Percentiles rank a stretch among this genome's conserved stretches.
These are phyloP conservation scores for Xerocomus cyaneibrunnescens DNA, from an alignment of 1,284 basidiomycete genomes.

Conservation along the genomic window DNA sequence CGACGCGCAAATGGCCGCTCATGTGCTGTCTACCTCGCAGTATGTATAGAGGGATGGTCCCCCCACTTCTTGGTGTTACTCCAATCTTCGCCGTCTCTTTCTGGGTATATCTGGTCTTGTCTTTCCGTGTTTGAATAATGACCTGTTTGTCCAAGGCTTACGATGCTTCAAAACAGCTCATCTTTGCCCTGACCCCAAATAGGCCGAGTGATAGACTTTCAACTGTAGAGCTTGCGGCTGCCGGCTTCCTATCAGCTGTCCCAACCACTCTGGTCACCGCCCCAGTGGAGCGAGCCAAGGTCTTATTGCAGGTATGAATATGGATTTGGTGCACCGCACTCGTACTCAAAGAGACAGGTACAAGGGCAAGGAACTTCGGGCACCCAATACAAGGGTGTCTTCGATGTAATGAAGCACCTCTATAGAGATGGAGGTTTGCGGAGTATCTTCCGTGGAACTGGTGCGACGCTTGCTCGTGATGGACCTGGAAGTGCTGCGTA, in stretches of 20 bases:
- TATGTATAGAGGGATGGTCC: slow-evolving; percentile 95
- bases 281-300: slow-evolving; percentile 97
- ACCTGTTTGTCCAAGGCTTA: slow-evolving; percentile 67
- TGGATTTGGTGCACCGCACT: slow-evolving; percentile 1
- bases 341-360: slow-evolving; percentile 48
- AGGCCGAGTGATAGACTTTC: slow-evolving; percentile 66
- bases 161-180: slow-evolving; percentile 90
- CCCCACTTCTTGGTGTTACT: slow-evolving; percentile 94
- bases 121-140: background rate
- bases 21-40: slow-evolving; percentile 40
- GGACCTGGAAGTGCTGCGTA: slow-evolving; percentile 96
- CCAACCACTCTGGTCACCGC: slow-evolving; percentile 92
- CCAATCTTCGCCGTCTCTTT: slow-evolving; percentile 99
- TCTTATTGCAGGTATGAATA: slow-evolving; percentile 77
- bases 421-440: slow-evolving; percentile 94
- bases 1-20: slow-evolving; percentile 5
- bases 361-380: slow-evolving; percentile 82
- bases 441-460: slow-evolving; percentile 92
- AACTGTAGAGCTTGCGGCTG: slow-evolving; percentile 84
- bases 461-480: slow-evolving; percentile 91
- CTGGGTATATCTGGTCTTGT: slow-evolving; percentile 63
- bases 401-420: slow-evolving; percentile 89
- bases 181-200: slow-evolving; percentile 70
- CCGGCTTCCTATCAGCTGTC: slow-evolving; percentile 93
- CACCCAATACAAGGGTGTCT: slow-evolving; percentile 85